phyloP scores from a whole-genome alignment of 2,329 filamentous ascomycete species.

The Colletotrichum spaethianum region DNA sequence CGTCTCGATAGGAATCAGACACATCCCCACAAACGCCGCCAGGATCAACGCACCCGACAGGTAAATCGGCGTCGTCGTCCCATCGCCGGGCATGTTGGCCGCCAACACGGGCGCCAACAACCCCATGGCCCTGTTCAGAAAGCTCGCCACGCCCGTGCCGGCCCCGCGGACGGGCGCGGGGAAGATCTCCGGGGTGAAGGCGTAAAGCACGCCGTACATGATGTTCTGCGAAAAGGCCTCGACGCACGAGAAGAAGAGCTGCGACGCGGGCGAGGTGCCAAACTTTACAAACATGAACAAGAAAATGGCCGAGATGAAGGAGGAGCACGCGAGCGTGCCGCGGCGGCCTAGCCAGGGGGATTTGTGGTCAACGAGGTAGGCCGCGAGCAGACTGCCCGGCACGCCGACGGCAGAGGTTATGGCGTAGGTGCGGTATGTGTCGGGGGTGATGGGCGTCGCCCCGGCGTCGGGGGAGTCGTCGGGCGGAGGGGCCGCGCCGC shows the following conservation, averaged over 20 bases:
- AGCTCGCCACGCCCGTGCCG: slow-evolving; percentile 79
- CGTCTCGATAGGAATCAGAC: slow-evolving; percentile 75
- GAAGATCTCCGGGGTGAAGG: slow-evolving; percentile 84
- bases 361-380: slow-evolving; percentile 77
- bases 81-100: slow-evolving; percentile 70
- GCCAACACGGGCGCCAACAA: slow-evolving; percentile 79
- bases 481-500: slow-evolving; percentile 53
- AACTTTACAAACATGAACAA: slow-evolving; percentile 77
- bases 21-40: slow-evolving; percentile 71
- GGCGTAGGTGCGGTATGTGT: slow-evolving; percentile 84
- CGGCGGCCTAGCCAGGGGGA: slow-evolving; percentile 77
- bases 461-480: slow-evolving; percentile 48
- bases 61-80: slow-evolving; percentile 70
- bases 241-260: slow-evolving; percentile 77
- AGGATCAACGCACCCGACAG: slow-evolving; percentile 70
- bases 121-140: slow-evolving; percentile 78
- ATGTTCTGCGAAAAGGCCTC: slow-evolving; percentile 82
- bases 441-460: slow-evolving; percentile 55
- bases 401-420: slow-evolving; percentile 85
- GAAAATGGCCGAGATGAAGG: slow-evolving; percentile 77
- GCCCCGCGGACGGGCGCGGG: slow-evolving; percentile 80
- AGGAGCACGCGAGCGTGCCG: slow-evolving; percentile 78
- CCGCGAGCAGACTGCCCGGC: slow-evolving; percentile 82
- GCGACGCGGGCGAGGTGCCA: slow-evolving; percentile 68
- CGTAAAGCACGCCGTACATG: slow-evolving; percentile 84